phyloP scores from a whole-genome alignment of 2,329 filamentous ascomycete species.

The Colletotrichum sp. region DNA sequence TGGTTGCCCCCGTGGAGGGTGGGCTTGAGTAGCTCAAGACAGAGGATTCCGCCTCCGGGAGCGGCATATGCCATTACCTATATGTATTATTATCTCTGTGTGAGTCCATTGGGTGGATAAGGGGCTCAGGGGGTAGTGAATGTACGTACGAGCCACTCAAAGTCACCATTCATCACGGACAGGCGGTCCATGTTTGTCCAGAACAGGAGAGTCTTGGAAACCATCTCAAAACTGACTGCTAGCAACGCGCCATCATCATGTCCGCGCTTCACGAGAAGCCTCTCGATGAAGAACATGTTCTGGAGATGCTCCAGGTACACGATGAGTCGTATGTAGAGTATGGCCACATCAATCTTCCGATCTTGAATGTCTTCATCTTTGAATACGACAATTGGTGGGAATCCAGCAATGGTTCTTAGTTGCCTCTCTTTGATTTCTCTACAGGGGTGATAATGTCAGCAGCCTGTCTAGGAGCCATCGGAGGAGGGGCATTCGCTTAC shows the following conservation, averaged over 20 bases:
- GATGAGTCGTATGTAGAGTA: constrained; percentile 49
- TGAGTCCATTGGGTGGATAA: not conserved
- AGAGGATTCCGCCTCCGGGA: constrained; percentile 54
- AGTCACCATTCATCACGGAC: constrained; percentile 43
- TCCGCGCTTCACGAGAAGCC: constrained; percentile 54
- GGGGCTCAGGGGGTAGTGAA: too few relatives aligned
- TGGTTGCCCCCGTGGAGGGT: constrained; percentile 29
- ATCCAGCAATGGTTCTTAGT: constrained; percentile 33
- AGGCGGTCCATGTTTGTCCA: constrained; percentile 57
- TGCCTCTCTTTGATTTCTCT: constrained; percentile 42
- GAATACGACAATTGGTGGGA: constrained; percentile 43
- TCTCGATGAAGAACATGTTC: constrained; percentile 64
- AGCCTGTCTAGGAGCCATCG: not conserved
- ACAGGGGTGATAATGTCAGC: not conserved
- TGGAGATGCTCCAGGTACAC: constrained; percentile 56
- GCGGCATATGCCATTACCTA: constrained; percentile 56
- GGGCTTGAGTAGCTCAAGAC: constrained; percentile 54
- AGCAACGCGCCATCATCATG: constrained; percentile 43
- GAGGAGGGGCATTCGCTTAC: not conserved
- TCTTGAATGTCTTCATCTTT: constrained; percentile 42
- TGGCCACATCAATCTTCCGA: constrained; percentile 28
- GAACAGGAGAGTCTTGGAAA: constrained; percentile 48
- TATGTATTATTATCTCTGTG: not conserved
- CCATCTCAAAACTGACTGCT: constrained; percentile 51
- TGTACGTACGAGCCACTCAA: constrained; percentile 52